These are phyloP conservation scores for Takashimella tepidaria DNA, from an alignment of 1,284 basidiomycete species.

Conservation along the genomic window DNA sequence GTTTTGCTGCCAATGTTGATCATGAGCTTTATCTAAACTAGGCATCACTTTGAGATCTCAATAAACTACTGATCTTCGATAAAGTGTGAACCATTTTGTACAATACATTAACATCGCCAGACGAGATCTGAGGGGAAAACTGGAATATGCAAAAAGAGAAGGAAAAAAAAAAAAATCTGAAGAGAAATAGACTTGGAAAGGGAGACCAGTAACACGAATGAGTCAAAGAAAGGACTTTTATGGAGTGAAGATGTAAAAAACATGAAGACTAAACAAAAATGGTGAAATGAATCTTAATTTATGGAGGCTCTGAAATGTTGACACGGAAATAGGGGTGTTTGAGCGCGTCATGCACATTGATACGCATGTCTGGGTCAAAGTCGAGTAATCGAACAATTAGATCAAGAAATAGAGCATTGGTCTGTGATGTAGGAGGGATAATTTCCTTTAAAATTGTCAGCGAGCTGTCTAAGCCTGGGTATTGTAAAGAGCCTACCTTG, in stretches of 20 bases:
- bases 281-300: too few relatives aligned
- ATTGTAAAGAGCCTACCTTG: constrained; percentile 53
- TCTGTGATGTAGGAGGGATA: constrained; percentile 66
- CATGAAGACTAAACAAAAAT: too few relatives aligned
- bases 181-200: not conserved
- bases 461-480: not conserved
- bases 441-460: constrained; percentile 61
- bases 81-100: not conserved
- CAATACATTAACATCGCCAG: not conserved
- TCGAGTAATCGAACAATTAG: constrained; percentile 80
- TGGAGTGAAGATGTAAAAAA: not conserved
- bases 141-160: not conserved
- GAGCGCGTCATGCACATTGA: constrained; percentile 79
- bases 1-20: not conserved
- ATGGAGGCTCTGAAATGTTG: constrained; percentile 18
- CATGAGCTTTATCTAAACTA: not conserved
- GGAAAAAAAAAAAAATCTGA: not conserved
- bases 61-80: too few relatives aligned
- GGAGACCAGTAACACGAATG: not conserved
- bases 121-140: too few relatives aligned
- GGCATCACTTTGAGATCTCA: not conserved
- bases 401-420: constrained; percentile 65
- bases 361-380: constrained; percentile 83
- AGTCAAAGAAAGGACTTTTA: not conserved
- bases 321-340: constrained; percentile 71